Conservation (phyloP, 805 yeast species). For the Candida nanaspora region DNA sequence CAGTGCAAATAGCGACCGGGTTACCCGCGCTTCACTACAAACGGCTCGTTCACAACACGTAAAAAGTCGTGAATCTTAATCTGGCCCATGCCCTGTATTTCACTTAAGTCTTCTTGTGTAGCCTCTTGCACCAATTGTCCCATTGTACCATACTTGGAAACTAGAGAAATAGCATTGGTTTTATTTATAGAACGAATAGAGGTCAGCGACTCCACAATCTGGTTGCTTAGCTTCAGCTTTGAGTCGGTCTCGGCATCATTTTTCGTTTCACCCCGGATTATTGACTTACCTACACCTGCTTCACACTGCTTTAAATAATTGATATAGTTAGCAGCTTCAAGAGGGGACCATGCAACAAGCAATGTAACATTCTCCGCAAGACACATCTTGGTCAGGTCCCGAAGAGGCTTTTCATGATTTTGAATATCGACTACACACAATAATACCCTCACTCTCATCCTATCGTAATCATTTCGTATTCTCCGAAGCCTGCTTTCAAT, state of each 20-base stretch:
- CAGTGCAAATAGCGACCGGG: neutral
- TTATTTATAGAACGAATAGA: slow-evolving; percentile 41
- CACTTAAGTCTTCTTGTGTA: slow-evolving; percentile 21
- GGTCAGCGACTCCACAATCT: slow-evolving; percentile 38
- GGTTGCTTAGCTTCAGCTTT: slow-evolving; percentile 34
- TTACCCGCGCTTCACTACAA: slow-evolving; percentile 18
- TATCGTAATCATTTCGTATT: slow-evolving; percentile 21
- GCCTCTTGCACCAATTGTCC: slow-evolving; percentile 31
- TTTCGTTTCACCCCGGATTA: slow-evolving; percentile 35
- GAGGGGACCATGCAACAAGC: slow-evolving; percentile 47
- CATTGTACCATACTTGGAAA: slow-evolving; percentile 41
- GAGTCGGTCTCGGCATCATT: slow-evolving; percentile 12
- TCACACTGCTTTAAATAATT: slow-evolving; percentile 27
- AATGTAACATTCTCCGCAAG: slow-evolving; percentile 41
- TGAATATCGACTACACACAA: slow-evolving; percentile 62
- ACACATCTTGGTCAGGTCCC: slow-evolving; percentile 41
- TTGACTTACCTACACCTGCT: slow-evolving; percentile 19
- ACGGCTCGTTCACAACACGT: slow-evolving; percentile 40
- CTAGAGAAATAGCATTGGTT: slow-evolving; percentile 44
- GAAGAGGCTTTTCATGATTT: slow-evolving; percentile 41
- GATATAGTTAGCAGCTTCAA: slow-evolving; percentile 43
- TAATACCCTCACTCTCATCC: slow-evolving; percentile 39
- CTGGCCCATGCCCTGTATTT: slow-evolving; percentile 43
- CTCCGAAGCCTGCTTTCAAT: slow-evolving; percentile 48
- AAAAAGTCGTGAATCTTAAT: slow-evolving; percentile 35